Conservation (phyloP, 2,329 filamentous ascomycete genomes). For the Lizonia empirigonia region DNA sequence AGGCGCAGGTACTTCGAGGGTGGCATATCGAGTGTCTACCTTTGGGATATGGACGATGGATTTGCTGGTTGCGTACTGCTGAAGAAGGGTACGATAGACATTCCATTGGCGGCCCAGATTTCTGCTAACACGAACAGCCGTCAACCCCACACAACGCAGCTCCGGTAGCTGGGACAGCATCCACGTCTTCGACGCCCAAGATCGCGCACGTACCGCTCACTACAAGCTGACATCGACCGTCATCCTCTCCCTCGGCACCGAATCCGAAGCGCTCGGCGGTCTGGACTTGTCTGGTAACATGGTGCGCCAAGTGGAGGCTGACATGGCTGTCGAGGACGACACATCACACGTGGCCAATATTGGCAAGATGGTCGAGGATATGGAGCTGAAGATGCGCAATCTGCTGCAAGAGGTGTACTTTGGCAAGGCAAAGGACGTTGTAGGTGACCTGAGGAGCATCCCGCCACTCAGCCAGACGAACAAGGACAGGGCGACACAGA, state of each 20-base stretch:
- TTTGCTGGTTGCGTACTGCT: conserved; percentile 94
- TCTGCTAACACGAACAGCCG: conserved; percentile 58
- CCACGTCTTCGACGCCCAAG: conserved; percentile 96
- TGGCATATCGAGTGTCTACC: conserved; percentile 92
- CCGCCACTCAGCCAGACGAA: conserved; percentile 82
- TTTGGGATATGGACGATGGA: conserved; percentile 97
- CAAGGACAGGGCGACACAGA: conserved; percentile 81
- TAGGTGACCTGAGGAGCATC: conserved; percentile 91
- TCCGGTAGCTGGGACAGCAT: conserved; percentile 96
- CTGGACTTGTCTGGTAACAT: conserved; percentile 97
- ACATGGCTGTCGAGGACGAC: conserved; percentile 87
- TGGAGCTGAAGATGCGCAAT: conserved; percentile 99
- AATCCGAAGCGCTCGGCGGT: conserved; percentile 71
- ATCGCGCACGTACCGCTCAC: conserved; percentile 87
- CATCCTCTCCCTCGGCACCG: conserved; percentile 82
- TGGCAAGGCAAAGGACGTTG: conserved; percentile 98
- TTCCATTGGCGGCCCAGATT: not conserved
- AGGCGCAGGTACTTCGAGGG: conserved; percentile 80
- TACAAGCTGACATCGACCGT: conserved; percentile 98
- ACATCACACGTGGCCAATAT: conserved; percentile 95
- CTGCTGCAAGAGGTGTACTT: conserved; percentile 98
- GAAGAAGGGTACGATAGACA: conserved; percentile 76
- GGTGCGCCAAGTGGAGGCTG: conserved; percentile 93
- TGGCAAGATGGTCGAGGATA: conserved; percentile 90
- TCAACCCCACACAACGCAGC: conserved; percentile 67